A percentile compares a stretch with the other conserved stretches of the same genome.
Evolutionary conservation across 2,329 filamentous ascomycete genomes (phyloP).

Genomic region (Achaetomium macrosporum): DNA sequence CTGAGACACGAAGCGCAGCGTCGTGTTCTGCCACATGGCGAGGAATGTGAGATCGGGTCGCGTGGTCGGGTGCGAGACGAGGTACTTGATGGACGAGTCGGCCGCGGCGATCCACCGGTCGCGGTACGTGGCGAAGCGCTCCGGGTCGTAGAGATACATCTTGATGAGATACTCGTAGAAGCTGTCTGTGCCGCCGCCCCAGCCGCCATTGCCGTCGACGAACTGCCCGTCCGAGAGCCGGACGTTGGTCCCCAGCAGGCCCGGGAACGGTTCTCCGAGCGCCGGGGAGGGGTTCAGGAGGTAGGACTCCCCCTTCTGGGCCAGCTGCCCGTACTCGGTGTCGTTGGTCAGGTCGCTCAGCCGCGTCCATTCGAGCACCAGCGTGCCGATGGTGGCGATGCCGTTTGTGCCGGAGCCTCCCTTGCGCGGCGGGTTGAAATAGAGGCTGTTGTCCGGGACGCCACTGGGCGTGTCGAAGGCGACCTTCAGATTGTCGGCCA

Average conservation of each 20-base stretch:
- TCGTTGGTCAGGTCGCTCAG: slow-evolving; percentile 71
- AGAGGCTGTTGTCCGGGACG: slow-evolving; percentile 64
- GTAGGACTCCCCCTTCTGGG: slow-evolving; percentile 62
- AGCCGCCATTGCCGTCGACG: slow-evolving; percentile 61
- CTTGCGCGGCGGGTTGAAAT: slow-evolving; percentile 48
- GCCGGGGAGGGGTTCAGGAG: slow-evolving; percentile 61
- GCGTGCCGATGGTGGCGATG: slow-evolving; percentile 68
- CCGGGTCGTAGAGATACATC: slow-evolving; percentile 75
- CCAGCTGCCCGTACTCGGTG: slow-evolving; percentile 57
- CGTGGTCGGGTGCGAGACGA: slow-evolving; percentile 61
- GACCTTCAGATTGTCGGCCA: slow-evolving; percentile 69
- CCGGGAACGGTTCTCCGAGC: slow-evolving; percentile 65
- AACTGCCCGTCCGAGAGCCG: slow-evolving; percentile 62
- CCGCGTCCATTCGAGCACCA: slow-evolving; percentile 79
- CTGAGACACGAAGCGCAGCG: slow-evolving; percentile 40
- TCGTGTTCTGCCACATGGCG: slow-evolving; percentile 46
- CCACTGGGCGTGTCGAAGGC: slow-evolving; percentile 73
- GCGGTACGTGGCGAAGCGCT: slow-evolving; percentile 57
- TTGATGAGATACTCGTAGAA: slow-evolving; percentile 91
- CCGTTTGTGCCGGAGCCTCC: slow-evolving; percentile 56
- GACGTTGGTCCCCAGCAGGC: slow-evolving; percentile 65
- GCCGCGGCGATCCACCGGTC: slow-evolving; percentile 71
- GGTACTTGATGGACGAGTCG: slow-evolving; percentile 66
- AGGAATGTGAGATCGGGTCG: slow-evolving; percentile 69
- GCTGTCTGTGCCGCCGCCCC: slow-evolving; percentile 70